Evolutionary conservation across 257 asterid species (phyloP), one percentile per base, ranked within the genome.

Genomic region (Nicotiana tomentosiformis): DNA sequence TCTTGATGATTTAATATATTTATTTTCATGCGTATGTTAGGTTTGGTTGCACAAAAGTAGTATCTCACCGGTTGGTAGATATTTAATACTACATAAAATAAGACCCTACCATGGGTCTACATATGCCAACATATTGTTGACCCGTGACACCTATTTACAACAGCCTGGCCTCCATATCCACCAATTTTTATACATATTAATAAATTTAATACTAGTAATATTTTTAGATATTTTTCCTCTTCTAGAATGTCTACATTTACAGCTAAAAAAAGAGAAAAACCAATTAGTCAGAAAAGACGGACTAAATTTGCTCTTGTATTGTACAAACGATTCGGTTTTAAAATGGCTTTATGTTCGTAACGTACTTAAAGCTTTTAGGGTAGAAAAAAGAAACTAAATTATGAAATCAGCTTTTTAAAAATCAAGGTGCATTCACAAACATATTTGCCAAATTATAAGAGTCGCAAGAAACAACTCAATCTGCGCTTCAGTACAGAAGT

Each of bases 121-220:
- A 57, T 81, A 83, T 57, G 18, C 70, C 69, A 53, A 61, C 46
- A 55, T 37, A 81, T 16, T 26, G 62, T 62, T 77, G 78, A 76
- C 86, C 20, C 86, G 72, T 29, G 78, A 78, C 88, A 77, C 81
- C 87, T 68, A 78, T 56, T 60, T 77, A 82, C 90, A 74, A 82
- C 90, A 74, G 84, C 84, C 88, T 85, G 89, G 82, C 84, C 64
- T 76, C 77, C 51, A 58, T 46, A 62, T 39, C 64, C 3, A 74
- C 72, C 77, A 30, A 81, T 65, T 76, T 67, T 65, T 65, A 4
- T 49, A 61, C 12, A 65, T 78, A 3, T 10, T 37, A 29, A 20
- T 61, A 9, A 9, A 61, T 18, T 18, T 18, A 61, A 20, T 61
- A 60, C 23, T 43, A 72, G 51, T 30, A 43, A 43, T 14, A 29